Evolutionary conservation across 495 filamentous ascomycete genomes (phyloP).

Genomic region (Talaromyces borbonicus): DNA sequence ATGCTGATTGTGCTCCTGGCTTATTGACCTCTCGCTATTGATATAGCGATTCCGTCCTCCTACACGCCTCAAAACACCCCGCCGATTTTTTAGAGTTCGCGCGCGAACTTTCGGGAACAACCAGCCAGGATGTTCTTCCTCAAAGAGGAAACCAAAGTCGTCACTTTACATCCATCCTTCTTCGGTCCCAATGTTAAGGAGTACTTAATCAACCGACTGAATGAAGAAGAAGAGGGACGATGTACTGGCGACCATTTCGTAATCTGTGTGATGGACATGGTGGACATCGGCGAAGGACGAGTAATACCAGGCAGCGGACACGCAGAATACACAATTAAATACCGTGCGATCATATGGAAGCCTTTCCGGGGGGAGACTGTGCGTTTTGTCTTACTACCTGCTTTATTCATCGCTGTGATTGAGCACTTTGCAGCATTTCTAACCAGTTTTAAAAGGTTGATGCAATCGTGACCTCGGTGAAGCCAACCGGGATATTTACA

Average conservation of each 20-base stretch:
- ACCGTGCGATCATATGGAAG: constrained; percentile 92
- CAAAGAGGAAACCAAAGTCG: constrained; percentile 83
- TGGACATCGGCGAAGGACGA: constrained; percentile 81
- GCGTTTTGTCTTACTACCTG: constrained; percentile 24
- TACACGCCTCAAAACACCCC: neutral
- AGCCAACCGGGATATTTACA: constrained; percentile 85
- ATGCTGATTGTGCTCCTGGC: neutral
- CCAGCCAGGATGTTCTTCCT: constrained; percentile 82
- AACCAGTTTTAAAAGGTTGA: constrained; percentile 61
- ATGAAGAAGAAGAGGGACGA: constrained; percentile 87
- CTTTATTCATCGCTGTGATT: no score
- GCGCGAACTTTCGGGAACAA: neutral
- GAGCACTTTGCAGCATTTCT: neutral
- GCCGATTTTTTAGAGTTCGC: no score
- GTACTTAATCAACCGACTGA: constrained; percentile 72
- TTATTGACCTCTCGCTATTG: neutral
- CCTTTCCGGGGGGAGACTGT: constrained; percentile 96
- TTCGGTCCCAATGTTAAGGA: constrained; percentile 87
- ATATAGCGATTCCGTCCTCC: neutral
- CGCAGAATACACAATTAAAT: constrained; percentile 90
- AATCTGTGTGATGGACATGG: constrained; percentile 90
- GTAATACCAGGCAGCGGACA: constrained; percentile 82
- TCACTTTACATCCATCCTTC: constrained; percentile 91
- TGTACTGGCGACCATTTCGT: constrained; percentile 91
- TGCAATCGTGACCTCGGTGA: constrained; percentile 80